Conservation (phyloP, 306 rosid genomes). For the Sicyos baderoa region DNA sequence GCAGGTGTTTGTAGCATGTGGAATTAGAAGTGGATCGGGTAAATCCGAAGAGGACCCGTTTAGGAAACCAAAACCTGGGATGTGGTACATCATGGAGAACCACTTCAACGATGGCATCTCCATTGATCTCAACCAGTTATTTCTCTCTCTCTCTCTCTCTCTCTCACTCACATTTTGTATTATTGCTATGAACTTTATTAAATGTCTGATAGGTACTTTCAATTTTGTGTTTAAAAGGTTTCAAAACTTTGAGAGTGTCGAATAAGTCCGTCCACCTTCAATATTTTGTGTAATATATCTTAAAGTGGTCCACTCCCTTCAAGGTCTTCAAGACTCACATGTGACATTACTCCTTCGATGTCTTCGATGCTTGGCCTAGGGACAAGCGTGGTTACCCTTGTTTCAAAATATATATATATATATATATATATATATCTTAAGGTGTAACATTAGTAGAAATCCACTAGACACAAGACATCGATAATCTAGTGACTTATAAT, state of each 20-base stretch:
- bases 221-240: too few relatives aligned
- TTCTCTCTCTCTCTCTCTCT: slow-evolving; percentile 26
- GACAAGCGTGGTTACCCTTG: too few relatives aligned
- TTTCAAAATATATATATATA: too few relatives aligned
- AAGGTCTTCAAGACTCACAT: too few relatives aligned
- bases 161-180: not conserved
- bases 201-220: not conserved
- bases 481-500: not conserved
- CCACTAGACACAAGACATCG: not conserved
- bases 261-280: too few relatives aligned
- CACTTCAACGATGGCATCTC: slow-evolving; percentile 77
- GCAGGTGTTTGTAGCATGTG: slow-evolving; percentile 93
- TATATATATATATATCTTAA: not conserved
- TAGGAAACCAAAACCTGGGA: slow-evolving; percentile 83
- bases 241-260: too few relatives aligned
- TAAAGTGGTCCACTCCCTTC: too few relatives aligned
- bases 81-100: slow-evolving; percentile 79
- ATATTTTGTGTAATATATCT: not conserved
- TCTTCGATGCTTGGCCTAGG: too few relatives aligned
- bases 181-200: not conserved
- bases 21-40: slow-evolving; percentile 65
- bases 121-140: slow-evolving; percentile 72
- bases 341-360: too few relatives aligned
- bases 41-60: slow-evolving; percentile 50
- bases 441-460: too few relatives aligned